phyloP scores from a whole-genome alignment of 2,329 filamentous ascomycete genomes.

The Hawksworthiomyces lignivorus region DNA sequence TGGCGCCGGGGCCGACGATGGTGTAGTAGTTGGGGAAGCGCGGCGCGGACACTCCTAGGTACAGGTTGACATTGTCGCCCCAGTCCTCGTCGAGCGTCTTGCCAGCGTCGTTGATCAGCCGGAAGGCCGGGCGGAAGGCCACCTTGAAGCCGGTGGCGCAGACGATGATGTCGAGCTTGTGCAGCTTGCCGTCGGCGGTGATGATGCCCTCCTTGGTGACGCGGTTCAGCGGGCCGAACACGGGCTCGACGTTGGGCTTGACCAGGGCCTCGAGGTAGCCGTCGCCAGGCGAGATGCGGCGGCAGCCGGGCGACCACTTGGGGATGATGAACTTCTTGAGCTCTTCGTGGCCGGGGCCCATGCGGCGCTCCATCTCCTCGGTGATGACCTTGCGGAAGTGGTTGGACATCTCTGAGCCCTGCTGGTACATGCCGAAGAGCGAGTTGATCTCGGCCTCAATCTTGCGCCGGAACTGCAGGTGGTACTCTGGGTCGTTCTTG shows the following conservation, averaged over 20 bases:
- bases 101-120: slow-evolving; percentile 9
- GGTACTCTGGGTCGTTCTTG: slow-evolving; percentile 7
- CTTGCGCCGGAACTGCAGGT: slow-evolving; percentile 12
- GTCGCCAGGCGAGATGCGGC: slow-evolving; percentile 33
- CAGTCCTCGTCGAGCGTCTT: slow-evolving; percentile 17
- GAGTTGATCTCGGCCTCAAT: slow-evolving; percentile 15
- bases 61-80: slow-evolving; percentile 17
- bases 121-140: slow-evolving; percentile 26
- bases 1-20: slow-evolving; percentile 11
- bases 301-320: slow-evolving; percentile 35
- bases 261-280: slow-evolving; percentile 36
- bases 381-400: slow-evolving; percentile 30
- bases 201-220: slow-evolving; percentile 27
- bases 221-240: slow-evolving; percentile 30
- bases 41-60: slow-evolving; percentile 13
- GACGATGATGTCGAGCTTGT: slow-evolving; percentile 20
- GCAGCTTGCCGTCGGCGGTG: slow-evolving; percentile 19
- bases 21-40: slow-evolving; percentile 17
- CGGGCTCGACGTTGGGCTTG: slow-evolving; percentile 35
- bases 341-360: slow-evolving; percentile 32
- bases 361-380: slow-evolving; percentile 34
- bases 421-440: slow-evolving; percentile 19
- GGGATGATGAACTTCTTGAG: slow-evolving; percentile 36
- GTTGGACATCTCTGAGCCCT: slow-evolving; percentile 32
- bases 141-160: slow-evolving; percentile 33